Conservation (phyloP, 768 basidiomycete genomes). For the Rhodocollybia butyracea region DNA sequence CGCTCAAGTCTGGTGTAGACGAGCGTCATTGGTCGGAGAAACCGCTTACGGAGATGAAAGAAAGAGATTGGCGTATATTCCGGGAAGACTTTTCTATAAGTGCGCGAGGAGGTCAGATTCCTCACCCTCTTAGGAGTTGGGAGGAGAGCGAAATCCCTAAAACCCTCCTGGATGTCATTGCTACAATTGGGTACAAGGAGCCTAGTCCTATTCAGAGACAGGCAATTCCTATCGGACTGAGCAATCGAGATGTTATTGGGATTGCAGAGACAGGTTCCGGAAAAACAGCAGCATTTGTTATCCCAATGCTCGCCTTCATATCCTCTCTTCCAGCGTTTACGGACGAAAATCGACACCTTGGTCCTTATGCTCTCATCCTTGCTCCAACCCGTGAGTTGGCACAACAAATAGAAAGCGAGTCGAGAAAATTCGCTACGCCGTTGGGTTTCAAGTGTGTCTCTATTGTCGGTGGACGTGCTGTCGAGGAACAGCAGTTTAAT, state of each 20-base stretch:
- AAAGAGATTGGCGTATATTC: slow-evolving; percentile 99
- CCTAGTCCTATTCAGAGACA: slow-evolving; percentile 97
- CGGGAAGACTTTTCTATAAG: slow-evolving; percentile 97
- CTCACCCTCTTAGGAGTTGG: slow-evolving; percentile 93
- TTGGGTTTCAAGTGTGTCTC: slow-evolving; percentile 94
- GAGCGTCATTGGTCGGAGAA: slow-evolving; percentile 99
- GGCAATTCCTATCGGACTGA: slow-evolving; percentile 97
- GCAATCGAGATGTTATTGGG: slow-evolving; percentile 96
- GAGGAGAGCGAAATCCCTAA: slow-evolving; percentile 80
- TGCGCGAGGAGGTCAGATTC: slow-evolving; percentile 89
- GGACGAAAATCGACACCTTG: slow-evolving; percentile 91
- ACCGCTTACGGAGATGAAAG: slow-evolving; percentile 87
- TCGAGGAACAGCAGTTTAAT: slow-evolving; percentile 98
- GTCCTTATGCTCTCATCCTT: slow-evolving; percentile 89
- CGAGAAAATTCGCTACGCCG: slow-evolving; percentile 86
- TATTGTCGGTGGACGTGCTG: slow-evolving; percentile 95
- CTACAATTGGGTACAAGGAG: slow-evolving; percentile 92
- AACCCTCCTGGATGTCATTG: slow-evolving; percentile 78
- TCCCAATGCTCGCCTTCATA: slow-evolving; percentile 97
- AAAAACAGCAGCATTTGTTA: slow-evolving; percentile 98
- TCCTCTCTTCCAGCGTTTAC: slow-evolving; percentile 78
- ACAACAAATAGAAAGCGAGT: slow-evolving; percentile 93
- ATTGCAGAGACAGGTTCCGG: slow-evolving; percentile 99
- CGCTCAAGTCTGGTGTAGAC: slow-evolving; percentile 78
- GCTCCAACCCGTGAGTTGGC: slow-evolving; percentile 98